These are phyloP conservation scores for Gorgonomyces haynaldii DNA, from an alignment of 192 early-diverging fungal genomes.

Conservation along the genomic window DNA sequence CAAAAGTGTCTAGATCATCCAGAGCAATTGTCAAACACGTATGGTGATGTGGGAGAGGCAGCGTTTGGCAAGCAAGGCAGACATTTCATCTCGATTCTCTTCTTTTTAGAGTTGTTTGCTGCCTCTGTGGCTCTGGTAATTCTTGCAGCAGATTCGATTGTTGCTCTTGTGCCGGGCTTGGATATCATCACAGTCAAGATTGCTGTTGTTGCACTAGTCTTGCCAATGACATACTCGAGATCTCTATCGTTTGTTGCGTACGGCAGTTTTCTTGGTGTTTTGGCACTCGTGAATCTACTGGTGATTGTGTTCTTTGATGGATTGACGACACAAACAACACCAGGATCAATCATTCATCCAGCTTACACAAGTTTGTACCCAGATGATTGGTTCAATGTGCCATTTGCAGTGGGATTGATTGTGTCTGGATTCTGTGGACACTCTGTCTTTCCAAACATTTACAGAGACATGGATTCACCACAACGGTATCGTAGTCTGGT, in stretches of 20 bases:
- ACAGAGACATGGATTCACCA: constrained; percentile 50
- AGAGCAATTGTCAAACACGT: constrained; percentile 5
- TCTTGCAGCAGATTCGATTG: constrained; percentile 29
- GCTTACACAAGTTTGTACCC: constrained; percentile 44
- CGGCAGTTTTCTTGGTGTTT: constrained; percentile 43
- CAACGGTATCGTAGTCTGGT: constrained; percentile 33
- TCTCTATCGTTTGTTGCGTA: constrained; percentile 42
- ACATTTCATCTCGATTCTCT: constrained; percentile 24
- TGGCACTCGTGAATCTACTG: constrained; percentile 38
- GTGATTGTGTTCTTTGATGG: constrained; percentile 48
- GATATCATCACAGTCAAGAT: constrained; percentile 31
- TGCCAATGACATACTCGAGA: constrained; percentile 37
- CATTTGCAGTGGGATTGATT: constrained; percentile 21
- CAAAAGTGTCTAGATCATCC: constrained; percentile 4
- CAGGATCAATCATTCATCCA: constrained; percentile 46
- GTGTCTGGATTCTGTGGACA: constrained; percentile 30
- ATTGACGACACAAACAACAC: constrained; percentile 23
- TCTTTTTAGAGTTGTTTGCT: constrained; percentile 35
- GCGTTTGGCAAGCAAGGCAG: constrained; percentile 33
- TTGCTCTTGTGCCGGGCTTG: constrained; percentile 16
- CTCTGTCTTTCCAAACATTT: constrained; percentile 56
- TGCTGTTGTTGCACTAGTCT: constrained; percentile 29
- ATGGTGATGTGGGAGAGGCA: constrained; percentile 31
- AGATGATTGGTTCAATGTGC: constrained; percentile 10
- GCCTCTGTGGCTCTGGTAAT: constrained; percentile 34